Percentiles rank a stretch among this genome's conserved stretches.
These are phyloP conservation scores for Grigorovia yakushimaensis DNA, from an alignment of 805 yeast genomes.

Conservation along the genomic window DNA sequence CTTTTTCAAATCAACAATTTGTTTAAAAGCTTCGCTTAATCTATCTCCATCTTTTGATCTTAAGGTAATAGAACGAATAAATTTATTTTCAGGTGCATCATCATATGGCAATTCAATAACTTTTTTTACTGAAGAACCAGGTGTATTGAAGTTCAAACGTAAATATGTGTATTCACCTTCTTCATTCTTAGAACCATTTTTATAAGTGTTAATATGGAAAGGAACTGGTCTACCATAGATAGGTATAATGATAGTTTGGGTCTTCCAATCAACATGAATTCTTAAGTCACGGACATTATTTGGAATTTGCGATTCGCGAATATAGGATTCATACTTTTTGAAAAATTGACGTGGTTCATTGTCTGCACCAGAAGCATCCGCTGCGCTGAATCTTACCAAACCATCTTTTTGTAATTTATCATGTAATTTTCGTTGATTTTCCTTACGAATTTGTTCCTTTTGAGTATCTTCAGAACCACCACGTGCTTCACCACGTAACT, in stretches of 20 bases:
- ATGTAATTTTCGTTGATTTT: conserved; percentile 74
- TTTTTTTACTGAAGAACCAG: conserved; percentile 64
- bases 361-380: conserved; percentile 55
- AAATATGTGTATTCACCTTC: conserved; percentile 92
- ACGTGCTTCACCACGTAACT: conserved; percentile 66
- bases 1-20: conserved; percentile 85
- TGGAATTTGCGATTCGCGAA: conserved; percentile 90
- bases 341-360: conserved; percentile 47
- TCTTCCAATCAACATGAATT: conserved; percentile 77
- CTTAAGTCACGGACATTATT: conserved; percentile 69
- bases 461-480: conserved; percentile 60
- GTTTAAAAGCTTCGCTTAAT: conserved; percentile 80
- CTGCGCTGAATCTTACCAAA: conserved; percentile 65
- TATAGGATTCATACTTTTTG: conserved; percentile 87
- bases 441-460: conserved; percentile 68
- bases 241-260: conserved; percentile 84
- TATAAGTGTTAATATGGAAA: conserved; percentile 88
- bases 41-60: conserved; percentile 87
- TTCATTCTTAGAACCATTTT: conserved; percentile 89
- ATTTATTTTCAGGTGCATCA: conserved; percentile 75
- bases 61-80: conserved; percentile 75
- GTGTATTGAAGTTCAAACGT: conserved; percentile 86
- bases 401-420: conserved; percentile 84
- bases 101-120: conserved; percentile 85
- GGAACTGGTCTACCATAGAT: conserved; percentile 96